Conservation (phyloP, 371 early-diverging fungal species). For the Apophysomyces variabilis region DNA sequence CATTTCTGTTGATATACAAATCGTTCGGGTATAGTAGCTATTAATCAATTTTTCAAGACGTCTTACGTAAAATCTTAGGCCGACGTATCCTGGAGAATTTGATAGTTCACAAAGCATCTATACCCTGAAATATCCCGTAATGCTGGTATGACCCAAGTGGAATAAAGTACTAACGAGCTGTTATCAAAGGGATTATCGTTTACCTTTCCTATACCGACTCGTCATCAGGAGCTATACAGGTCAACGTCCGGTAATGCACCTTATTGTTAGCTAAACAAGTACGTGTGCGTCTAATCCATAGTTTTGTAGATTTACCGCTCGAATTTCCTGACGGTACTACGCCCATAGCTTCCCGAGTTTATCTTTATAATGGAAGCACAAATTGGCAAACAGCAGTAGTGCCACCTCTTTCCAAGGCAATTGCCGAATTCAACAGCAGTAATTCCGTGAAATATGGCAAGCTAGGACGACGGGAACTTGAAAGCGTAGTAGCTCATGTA, state of each 20-base stretch:
- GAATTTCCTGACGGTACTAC: conserved; percentile 81
- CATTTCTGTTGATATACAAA: conserved; percentile 69
- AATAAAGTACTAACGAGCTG: conserved; percentile 4
- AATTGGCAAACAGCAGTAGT: conserved; percentile 57
- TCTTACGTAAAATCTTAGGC: conserved; percentile 30
- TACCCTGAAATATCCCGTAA: conserved; percentile 73
- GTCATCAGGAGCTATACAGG: conserved; percentile 53
- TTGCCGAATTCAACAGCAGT: conserved; percentile 48
- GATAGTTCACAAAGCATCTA: conserved; percentile 57
- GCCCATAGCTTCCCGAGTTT: conserved; percentile 68
- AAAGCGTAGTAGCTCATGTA: conserved; percentile 59
- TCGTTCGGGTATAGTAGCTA: conserved; percentile 63
- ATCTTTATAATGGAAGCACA: conserved; percentile 55
- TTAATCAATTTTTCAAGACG: not conserved
- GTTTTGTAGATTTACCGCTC: conserved; percentile 60
- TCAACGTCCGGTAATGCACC: conserved; percentile 41
- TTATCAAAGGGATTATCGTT: conserved; percentile 66
- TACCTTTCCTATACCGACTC: conserved; percentile 73
- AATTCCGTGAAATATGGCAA: conserved; percentile 44
- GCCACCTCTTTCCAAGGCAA: conserved; percentile 45
- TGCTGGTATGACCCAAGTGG: not conserved
- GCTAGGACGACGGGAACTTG: conserved; percentile 48
- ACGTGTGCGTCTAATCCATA: too few relatives aligned
- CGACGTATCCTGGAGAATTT: conserved; percentile 73
- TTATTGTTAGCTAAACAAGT: too few relatives aligned